Evolutionary conservation across 1,284 basidiomycete species (phyloP), one percentile per base, ranked within the genome.

Genomic region (Ustilago cynodontis): DNA sequence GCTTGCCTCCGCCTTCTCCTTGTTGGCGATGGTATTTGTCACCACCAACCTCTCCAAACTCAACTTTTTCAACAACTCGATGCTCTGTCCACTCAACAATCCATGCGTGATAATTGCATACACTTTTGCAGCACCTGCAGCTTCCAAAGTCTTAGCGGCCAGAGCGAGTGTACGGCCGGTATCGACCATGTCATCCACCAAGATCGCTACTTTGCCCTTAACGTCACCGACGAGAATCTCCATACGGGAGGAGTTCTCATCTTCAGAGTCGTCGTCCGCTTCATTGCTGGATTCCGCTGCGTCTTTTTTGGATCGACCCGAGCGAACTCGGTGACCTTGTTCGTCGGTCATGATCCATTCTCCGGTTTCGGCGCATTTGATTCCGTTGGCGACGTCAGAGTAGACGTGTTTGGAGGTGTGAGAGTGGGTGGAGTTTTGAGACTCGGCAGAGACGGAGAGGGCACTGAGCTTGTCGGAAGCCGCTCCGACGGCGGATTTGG

Each of bases 111-210:
- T 92, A 59, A 98, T 87, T 3, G 94, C 95, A 85, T 96, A 93
- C 20, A 98, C 91, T 43, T 91, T 90, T 82, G 90, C 92, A 2
- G 95, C 96, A 33, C 97, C 96, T 64, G 93, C 93, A 77, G 95
- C 93, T 67, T 91, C 89, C 70, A 99, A 88, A 3, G 94, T 93
- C 60, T 91, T 91, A 13, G 92, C 93, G 29, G 96, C 96, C 18
- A 98, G 88, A 13, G 91, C 88, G 26, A 99, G 90, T 1, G 97
- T 99, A 68, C 90, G 90, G 2, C 95, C 96, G 6, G 94, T 95
- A 86, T 99, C 97, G 84, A 98, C 92, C 94, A 99, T 98, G 86
- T 99, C 96, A 86, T 99, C 96, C 31, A 99, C 92, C 55, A 99
- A 89, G 82, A 99, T 96, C 31, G 94, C 95, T 1, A 79, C 77